A percentile compares a stretch with the other conserved stretches of the same genome.
These are phyloP conservation scores for Metrosideros polymorpha DNA, from an alignment of 441 rosid species.

Conservation along the genomic window DNA sequence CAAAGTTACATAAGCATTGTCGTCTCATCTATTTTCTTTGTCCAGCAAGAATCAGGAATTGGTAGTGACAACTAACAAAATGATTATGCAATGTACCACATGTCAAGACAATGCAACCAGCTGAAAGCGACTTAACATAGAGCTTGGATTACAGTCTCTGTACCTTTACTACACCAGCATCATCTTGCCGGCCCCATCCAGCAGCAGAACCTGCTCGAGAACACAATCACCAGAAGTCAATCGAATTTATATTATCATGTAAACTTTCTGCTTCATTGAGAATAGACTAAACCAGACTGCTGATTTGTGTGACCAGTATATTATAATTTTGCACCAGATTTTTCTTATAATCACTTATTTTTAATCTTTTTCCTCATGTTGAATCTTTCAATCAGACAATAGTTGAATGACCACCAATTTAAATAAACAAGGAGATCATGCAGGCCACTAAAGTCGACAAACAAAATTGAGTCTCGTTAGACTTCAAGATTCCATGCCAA, in stretches of 20 bases:
- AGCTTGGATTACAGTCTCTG: not conserved
- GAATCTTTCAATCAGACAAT: not conserved
- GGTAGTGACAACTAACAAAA: not conserved
- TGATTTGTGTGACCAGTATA: not conserved
- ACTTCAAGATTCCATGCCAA: not conserved
- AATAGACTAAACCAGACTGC: not conserved
- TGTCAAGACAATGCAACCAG: not conserved
- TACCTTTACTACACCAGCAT: conserved; percentile 96
- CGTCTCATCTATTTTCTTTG: not conserved
- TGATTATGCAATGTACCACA: not conserved
- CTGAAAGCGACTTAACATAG: not conserved
- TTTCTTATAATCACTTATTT: not conserved
- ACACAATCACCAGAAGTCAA: not conserved
- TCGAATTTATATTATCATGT: not conserved
- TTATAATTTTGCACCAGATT: not conserved
- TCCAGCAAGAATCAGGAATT: not conserved
- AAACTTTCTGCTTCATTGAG: not conserved
- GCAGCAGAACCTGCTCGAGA: conserved; percentile 78
- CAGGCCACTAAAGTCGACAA: not conserved
- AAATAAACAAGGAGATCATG: not conserved
- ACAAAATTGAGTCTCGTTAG: not conserved
- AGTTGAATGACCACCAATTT: not conserved
- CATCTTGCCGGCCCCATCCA: conserved; percentile 95
- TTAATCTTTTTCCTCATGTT: not conserved
- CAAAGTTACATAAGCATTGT: not conserved